Percentiles rank a stretch among this genome's conserved stretches.
phyloP scores from a whole-genome alignment of 176 grass and related monocot genomes.

The Oryza rufipogon region DNA sequence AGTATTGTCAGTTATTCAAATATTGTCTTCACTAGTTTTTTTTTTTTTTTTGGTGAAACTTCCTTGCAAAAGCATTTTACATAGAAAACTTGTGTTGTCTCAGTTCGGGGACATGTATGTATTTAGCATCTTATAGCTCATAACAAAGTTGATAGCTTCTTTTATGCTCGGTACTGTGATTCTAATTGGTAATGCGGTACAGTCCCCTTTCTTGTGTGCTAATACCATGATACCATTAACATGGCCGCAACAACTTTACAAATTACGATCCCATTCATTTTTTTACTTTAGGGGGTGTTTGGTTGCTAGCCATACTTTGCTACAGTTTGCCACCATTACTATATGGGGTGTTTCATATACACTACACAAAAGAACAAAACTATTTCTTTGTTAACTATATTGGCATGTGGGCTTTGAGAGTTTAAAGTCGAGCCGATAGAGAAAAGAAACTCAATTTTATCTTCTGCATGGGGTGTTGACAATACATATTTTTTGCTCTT shows the following conservation, averaged over 20 bases:
- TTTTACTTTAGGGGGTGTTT: not conserved
- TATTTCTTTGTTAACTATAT: not conserved
- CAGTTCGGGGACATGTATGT: too few relatives aligned
- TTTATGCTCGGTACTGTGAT: not conserved
- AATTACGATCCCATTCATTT: not conserved
- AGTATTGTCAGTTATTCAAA: too few relatives aligned
- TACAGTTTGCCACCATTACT: not conserved
- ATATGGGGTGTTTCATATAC: not conserved
- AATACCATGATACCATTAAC: conserved; percentile 22
- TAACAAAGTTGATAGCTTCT: not conserved
- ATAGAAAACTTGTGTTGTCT: too few relatives aligned
- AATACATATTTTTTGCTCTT: conserved; percentile 16
- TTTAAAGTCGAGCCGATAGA: not conserved
- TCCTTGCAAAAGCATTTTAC: too few relatives aligned
- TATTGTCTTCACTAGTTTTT: too few relatives aligned
- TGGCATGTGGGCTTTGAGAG: not conserved
- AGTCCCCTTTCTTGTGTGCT: conserved; percentile 1
- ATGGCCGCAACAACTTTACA: not conserved
- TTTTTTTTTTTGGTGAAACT: too few relatives aligned
- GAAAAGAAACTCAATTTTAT: not conserved
- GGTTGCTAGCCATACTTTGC: too few relatives aligned
- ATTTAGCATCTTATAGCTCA: not conserved
- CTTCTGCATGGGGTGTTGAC: not conserved
- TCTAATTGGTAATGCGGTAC: not conserved
- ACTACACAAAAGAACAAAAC: not conserved